Evolutionary conservation across 345 rosid species (phyloP).

Genomic region (Corymbia maculata): DNA sequence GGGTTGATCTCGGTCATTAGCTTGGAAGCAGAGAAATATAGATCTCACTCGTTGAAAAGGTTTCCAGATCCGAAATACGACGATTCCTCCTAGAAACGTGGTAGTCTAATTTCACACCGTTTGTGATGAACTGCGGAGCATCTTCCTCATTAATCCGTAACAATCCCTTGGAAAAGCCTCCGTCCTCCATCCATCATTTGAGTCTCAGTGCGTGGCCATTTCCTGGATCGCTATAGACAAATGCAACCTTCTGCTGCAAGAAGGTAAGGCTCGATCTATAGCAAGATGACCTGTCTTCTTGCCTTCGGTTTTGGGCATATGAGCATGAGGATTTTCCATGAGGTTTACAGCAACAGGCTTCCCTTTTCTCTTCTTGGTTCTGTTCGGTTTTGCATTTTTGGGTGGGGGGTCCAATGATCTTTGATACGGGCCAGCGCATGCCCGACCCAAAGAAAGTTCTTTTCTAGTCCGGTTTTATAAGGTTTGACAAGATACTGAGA

Average conservation of each 20-base stretch:
- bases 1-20: slow-evolving; percentile 49
- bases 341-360: neutral
- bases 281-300: neutral
- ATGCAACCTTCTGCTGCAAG: neutral
- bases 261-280: neutral
- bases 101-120: neutral
- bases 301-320: neutral
- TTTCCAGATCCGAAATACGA: slow-evolving; percentile 38
- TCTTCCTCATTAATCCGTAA: neutral
- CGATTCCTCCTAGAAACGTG: neutral
- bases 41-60: slow-evolving; percentile 48
- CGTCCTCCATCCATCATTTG: neutral
- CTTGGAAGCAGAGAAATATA: slow-evolving; percentile 37
- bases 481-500: neutral
- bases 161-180: neutral
- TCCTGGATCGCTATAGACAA: neutral
- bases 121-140: neutral
- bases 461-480: neutral
- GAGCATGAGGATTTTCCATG: neutral
- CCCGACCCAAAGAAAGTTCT: neutral
- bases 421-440: neutral
- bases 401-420: neutral
- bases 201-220: neutral
- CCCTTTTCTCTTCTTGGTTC: neutral
- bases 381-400: neutral